Conservation (phyloP, 164 flowering plant species). For the Chimonanthus salicifolius region DNA sequence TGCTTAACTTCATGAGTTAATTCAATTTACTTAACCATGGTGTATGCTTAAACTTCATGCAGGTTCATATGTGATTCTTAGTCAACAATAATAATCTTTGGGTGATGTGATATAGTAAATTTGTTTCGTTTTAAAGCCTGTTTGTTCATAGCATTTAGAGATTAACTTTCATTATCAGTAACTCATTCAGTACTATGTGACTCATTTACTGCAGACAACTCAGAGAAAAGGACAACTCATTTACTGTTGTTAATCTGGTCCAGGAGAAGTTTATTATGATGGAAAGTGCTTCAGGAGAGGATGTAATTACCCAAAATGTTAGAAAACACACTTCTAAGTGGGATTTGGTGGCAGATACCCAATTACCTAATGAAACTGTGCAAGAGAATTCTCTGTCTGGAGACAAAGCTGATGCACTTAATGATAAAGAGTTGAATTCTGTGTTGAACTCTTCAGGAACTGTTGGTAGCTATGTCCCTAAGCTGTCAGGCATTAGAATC, state of each 20-base stretch:
- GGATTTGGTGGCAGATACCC: conserved; percentile 46
- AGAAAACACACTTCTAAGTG: conserved; percentile 43
- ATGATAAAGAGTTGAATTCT: conserved; percentile 18
- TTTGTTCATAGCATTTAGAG: too few species aligned
- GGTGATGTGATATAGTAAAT: too few species aligned
- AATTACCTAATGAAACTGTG: conserved; percentile 16
- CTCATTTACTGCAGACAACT: neutral
- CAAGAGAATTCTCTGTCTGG: conserved; percentile 22
- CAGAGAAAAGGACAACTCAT: neutral
- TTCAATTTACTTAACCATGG: too few species aligned
- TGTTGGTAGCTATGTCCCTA: conserved; percentile 18
- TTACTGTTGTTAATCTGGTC: neutral
- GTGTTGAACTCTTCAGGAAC: conserved; percentile 15
- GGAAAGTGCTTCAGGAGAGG: conserved; percentile 3
- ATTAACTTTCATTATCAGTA: too few species aligned
- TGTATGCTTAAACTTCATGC: too few species aligned
- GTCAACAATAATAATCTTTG: too few species aligned
- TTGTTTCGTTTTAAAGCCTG: too few species aligned
- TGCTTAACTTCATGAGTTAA: too few species aligned
- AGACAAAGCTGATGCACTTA: conserved; percentile 18
- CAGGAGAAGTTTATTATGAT: conserved; percentile 1
- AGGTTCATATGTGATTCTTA: too few species aligned
- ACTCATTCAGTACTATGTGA: too few species aligned
- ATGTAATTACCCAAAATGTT: conserved; percentile 28
- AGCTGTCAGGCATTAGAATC: conserved; percentile 24